These are phyloP conservation scores for Chlorella sp. DNA, from an alignment of 139 green algal genomes.

Conservation along the genomic window DNA sequence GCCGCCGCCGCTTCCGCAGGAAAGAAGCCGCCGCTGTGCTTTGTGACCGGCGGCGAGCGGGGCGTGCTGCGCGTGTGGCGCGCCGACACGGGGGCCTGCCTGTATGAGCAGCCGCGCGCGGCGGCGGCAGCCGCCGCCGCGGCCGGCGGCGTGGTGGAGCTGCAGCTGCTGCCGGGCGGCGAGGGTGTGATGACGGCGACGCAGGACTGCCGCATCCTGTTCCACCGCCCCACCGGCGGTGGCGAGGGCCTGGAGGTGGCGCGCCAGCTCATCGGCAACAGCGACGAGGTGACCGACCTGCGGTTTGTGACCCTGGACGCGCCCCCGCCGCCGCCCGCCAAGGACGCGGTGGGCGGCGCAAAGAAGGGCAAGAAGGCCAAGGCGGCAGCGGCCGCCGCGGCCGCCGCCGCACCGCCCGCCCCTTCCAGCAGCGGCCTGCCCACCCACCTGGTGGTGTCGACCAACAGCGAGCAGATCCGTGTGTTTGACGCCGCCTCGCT, in stretches of 20 bases:
- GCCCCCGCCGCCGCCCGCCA: background rate
- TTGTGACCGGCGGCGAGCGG: conserved; percentile 84
- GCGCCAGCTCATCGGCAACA: conserved; percentile 90
- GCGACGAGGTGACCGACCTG: conserved; percentile 92
- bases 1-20: background rate
- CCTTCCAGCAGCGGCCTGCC: conserved; percentile 24
- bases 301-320: conserved; percentile 58
- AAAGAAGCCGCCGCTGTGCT: conserved; percentile 43
- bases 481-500: conserved; percentile 69
- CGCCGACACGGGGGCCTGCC: conserved; percentile 63
- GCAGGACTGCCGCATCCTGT: conserved; percentile 77
- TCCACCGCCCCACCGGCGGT: conserved; percentile 35
- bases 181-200: conserved; percentile 68
- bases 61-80: conserved; percentile 77
- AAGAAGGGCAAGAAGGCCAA: background rate
- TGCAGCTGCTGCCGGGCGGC: conserved; percentile 55
- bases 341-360: background rate
- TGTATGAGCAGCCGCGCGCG: conserved; percentile 48
- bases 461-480: conserved; percentile 77
- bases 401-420: background rate
- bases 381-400: background rate
- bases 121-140: conserved; percentile 30
- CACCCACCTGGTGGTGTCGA: conserved; percentile 73
- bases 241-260: conserved; percentile 37
- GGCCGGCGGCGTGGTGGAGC: conserved; percentile 57